Percentiles rank a stretch among this genome's conserved stretches.
phyloP scores from a whole-genome alignment of 805 yeast genomes.

The Cyberlindnera euphorbiae region DNA sequence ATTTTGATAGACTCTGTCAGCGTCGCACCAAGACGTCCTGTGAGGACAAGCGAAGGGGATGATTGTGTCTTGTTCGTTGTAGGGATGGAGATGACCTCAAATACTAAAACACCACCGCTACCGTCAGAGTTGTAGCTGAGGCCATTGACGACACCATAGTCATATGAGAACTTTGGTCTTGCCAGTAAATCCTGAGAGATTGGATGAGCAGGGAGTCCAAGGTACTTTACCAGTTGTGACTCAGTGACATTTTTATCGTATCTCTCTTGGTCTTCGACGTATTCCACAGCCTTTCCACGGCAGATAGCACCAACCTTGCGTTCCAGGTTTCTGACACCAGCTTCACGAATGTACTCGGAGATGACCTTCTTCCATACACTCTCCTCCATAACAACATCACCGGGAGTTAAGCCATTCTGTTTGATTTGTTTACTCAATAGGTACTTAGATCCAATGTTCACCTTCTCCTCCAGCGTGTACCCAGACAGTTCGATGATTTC shows the following conservation, averaged over 20 bases:
- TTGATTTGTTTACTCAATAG: slow-evolving; percentile 71
- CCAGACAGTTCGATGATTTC: slow-evolving; percentile 78
- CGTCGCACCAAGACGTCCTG: slow-evolving; percentile 81
- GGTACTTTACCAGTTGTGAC: slow-evolving; percentile 57
- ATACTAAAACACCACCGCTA: slow-evolving; percentile 72
- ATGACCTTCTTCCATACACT: slow-evolving; percentile 59
- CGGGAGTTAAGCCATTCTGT: slow-evolving; percentile 55
- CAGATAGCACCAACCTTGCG: slow-evolving; percentile 72
- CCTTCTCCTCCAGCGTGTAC: slow-evolving; percentile 73
- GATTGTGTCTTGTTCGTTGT: slow-evolving; percentile 29
- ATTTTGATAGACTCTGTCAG: slow-evolving; percentile 77
- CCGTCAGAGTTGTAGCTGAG: slow-evolving; percentile 85
- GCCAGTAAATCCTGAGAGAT: slow-evolving; percentile 39
- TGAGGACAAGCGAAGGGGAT: slow-evolving; percentile 48
- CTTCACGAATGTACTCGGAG: slow-evolving; percentile 70
- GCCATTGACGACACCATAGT: slow-evolving; percentile 79
- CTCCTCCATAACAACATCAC: slow-evolving; percentile 42
- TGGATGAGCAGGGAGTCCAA: slow-evolving; percentile 59
- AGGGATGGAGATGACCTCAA: slow-evolving; percentile 72
- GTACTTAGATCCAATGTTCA: slow-evolving; percentile 62
- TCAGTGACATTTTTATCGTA: slow-evolving; percentile 33
- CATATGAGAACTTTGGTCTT: slow-evolving; percentile 43
- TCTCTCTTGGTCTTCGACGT: slow-evolving; percentile 21
- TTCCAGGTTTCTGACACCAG: slow-evolving; percentile 82
- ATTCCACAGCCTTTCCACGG: slow-evolving; percentile 77